Conservation (phyloP, 2,329 filamentous ascomycete species). For the Tolypocladium amazonense region DNA sequence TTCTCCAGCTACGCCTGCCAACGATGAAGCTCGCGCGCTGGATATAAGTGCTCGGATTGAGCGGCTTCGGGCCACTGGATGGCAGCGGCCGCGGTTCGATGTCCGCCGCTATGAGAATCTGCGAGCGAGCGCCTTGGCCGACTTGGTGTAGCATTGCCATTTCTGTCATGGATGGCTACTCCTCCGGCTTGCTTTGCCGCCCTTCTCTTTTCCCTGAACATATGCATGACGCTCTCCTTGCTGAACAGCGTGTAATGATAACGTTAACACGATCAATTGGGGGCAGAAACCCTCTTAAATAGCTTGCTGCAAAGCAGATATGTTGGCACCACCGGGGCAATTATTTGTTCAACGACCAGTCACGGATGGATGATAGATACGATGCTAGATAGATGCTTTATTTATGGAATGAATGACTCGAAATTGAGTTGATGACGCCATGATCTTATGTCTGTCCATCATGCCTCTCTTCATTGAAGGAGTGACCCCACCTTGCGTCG, state of each 20-base stretch:
- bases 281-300: neutral
- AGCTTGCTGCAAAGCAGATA: neutral
- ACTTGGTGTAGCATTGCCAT: slow-evolving; percentile 23
- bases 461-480: neutral
- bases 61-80: slow-evolving; percentile 40
- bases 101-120: slow-evolving; percentile 40
- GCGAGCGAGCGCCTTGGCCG: slow-evolving; percentile 38
- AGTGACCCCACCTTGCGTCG: neutral
- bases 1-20: slow-evolving; percentile 9
- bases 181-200: neutral
- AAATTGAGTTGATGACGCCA: neutral
- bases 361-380: neutral
- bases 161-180: neutral
- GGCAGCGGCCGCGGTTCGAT: slow-evolving; percentile 47
- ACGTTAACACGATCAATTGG: neutral
- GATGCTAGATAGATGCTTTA: neutral
- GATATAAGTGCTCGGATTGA: slow-evolving; percentile 43
- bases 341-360: neutral
- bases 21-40: slow-evolving; percentile 24
- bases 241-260: no score
- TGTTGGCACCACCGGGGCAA: neutral
- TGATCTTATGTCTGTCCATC: neutral
- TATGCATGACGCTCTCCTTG: neutral
- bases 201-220: neutral
- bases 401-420: neutral